Evolutionary conservation across 495 filamentous ascomycete species (phyloP).

Genomic region (Xylaria venustula): DNA sequence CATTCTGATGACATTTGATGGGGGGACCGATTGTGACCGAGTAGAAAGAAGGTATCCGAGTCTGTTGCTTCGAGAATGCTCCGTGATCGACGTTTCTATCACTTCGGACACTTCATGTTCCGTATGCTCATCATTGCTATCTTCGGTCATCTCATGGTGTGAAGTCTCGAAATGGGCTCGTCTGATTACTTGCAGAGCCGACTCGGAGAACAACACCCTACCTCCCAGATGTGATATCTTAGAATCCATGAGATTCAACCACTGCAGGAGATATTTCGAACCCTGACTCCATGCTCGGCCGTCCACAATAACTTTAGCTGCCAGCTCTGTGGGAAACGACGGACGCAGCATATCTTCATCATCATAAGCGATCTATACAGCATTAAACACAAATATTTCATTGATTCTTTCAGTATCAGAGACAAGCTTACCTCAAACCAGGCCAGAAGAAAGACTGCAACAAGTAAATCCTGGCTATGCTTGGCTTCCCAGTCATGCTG

Average conservation of each 20-base stretch:
- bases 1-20: not conserved
- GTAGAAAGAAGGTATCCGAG: not conserved
- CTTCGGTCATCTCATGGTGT: not conserved
- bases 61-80: not conserved
- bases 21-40: not conserved
- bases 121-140: not conserved
- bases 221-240: slow-evolving; percentile 5
- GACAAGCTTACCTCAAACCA: slow-evolving; percentile 11
- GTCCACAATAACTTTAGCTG: not conserved
- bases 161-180: not conserved
- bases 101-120: not conserved
- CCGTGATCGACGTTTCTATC: not conserved
- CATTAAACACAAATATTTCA: not conserved
- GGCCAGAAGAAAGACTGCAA: slow-evolving; percentile 8
- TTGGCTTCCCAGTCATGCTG: not conserved
- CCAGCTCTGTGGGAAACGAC: slow-evolving; percentile 3
- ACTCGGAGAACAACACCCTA: slow-evolving; percentile 2
- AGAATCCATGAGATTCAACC: slow-evolving; percentile 9
- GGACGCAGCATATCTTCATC: not conserved
- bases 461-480: not conserved
- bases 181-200: slow-evolving; percentile 5
- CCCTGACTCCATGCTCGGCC: not conserved
- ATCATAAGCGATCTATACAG: not conserved
- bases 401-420: not conserved
- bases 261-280: slow-evolving; percentile 9